Conservation (phyloP, 179 eudicot species). For the Silene vulgaris region DNA sequence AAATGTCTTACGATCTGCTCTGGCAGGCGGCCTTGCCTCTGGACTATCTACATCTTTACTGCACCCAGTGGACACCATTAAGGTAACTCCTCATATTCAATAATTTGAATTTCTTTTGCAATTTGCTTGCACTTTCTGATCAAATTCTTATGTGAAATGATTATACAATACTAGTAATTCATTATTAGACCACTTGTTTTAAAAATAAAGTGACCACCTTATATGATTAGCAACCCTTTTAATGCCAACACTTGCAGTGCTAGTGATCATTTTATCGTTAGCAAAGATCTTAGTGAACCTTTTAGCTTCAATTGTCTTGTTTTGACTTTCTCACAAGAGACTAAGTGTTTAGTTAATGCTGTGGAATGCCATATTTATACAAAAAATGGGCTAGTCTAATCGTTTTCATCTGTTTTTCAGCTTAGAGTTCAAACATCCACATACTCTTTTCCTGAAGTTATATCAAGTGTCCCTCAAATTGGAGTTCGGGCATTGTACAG, state of each 20-base stretch:
- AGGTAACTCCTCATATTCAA: constrained; percentile 41
- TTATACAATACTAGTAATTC: neutral
- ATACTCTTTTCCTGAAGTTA: constrained; percentile 69
- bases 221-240: neutral
- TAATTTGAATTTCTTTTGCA: neutral
- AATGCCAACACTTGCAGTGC: neutral
- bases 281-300: neutral
- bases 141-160: neutral
- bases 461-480: constrained; percentile 77
- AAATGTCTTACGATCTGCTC: constrained; percentile 79
- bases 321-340: neutral
- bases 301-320: neutral
- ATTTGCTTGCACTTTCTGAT: neutral
- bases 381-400: constrained; percentile 14
- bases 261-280: neutral
- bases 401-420: constrained; percentile 43
- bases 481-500: constrained; percentile 74
- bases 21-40: constrained; percentile 89
- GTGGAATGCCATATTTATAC: neutral
- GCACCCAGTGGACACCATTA: constrained; percentile 87
- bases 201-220: neutral
- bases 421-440: constrained; percentile 90
- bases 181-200: no score
- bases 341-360: neutral
- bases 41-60: constrained; percentile 80